Evolutionary conservation across 176 grass and related monocot species (phyloP).

Genomic region (Paspalum vaginatum): DNA sequence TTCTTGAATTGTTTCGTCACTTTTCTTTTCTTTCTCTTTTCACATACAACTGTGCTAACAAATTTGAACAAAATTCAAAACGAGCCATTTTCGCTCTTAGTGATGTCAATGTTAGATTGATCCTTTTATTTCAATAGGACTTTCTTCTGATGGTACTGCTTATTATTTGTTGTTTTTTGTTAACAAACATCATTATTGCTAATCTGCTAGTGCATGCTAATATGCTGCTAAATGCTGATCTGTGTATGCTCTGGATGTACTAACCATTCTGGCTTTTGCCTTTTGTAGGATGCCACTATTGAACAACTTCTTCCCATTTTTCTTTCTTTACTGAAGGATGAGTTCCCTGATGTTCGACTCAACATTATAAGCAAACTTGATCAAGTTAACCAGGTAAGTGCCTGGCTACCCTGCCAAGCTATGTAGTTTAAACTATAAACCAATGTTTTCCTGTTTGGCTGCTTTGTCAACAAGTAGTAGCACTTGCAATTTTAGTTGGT

Average conservation of each 20-base stretch:
- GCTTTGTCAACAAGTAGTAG: background rate
- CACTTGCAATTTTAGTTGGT: conserved; percentile 1
- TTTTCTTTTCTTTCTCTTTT: background rate
- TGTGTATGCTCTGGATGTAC: background rate
- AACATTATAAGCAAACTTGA: conserved; percentile 99
- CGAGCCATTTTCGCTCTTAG: conserved; percentile 8
- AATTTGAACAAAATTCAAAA: background rate
- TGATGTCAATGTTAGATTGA: background rate
- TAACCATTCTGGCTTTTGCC: background rate
- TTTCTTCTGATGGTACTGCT: background rate
- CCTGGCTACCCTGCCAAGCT: background rate
- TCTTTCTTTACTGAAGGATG: conserved; percentile 95
- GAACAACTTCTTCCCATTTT: conserved; percentile 89
- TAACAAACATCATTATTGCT: background rate
- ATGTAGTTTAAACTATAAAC: background rate
- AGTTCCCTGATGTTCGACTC: conserved; percentile 97
- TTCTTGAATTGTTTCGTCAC: background rate
- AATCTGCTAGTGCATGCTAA: background rate
- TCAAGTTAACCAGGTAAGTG: conserved; percentile 67
- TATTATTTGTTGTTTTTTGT: background rate
- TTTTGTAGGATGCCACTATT: conserved; percentile 16
- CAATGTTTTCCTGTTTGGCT: background rate
- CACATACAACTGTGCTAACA: background rate
- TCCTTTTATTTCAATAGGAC: background rate
- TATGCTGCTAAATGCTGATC: background rate